Evolutionary conservation across 1,284 basidiomycete genomes (phyloP), one percentile per base, ranked within the genome.

Genomic region (Inonotus obliquus): DNA sequence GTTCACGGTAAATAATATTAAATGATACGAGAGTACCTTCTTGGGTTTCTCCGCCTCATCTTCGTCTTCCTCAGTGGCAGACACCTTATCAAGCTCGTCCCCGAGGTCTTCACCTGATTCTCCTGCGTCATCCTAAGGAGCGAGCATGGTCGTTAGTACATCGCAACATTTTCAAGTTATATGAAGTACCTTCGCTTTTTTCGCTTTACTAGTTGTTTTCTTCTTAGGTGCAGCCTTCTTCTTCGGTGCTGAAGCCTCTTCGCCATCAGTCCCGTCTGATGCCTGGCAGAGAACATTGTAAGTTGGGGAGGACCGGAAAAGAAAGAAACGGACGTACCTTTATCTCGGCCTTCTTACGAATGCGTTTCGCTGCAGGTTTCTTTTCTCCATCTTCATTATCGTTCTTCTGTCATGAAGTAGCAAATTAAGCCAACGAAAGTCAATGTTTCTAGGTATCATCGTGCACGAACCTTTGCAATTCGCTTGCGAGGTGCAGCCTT

Each of bases 21-120:
- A 23, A 27, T 5, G 41, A 32, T 25, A 25, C 17, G 37, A 27
- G 9, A 21, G 11, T 14, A 59, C 59, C 35, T 69, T 78, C 74
- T 81, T 81, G 64, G 77, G 77, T 65, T 81, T 81, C 72, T 71
- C 64, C 72, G 75, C 57, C 65, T 72, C 68, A 71, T 74, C 45
- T 62, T 51, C 54, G n/a, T 64, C 59, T 13, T 59, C 63, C n/a
- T 64, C 63, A 51, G 44, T 60, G 5, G 21, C 63, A 23, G 63
- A 60, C 3, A 65, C 61, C 19, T 62, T 60, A 32, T 59, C 61
- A 10, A 65, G 25, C 13, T 65, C 63, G 2, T 49, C 57, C 45
- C 47, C 63, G 38, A 65, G 63, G 47, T 65, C 61, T 47, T 65
- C 63, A 29, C 57, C 63, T 19, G 59, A 61, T 10, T 64, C 63